Percentiles rank a stretch among this genome's conserved stretches.
Evolutionary conservation across 805 yeast genomes (phyloP).

Genomic region (Candida arabinofermentans): DNA sequence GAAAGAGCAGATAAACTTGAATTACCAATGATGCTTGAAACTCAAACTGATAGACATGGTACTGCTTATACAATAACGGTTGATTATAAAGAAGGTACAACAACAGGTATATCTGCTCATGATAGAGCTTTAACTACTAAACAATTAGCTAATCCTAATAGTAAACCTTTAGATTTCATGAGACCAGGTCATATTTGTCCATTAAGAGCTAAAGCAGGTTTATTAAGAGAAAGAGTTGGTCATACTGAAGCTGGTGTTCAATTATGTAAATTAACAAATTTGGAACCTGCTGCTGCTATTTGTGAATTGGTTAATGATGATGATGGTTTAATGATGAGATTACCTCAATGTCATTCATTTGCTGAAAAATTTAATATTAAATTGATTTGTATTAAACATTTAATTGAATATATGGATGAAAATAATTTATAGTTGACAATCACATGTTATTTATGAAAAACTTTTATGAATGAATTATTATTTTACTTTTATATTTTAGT

Average conservation of each 20-base stretch:
- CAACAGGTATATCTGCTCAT: conserved; percentile 94
- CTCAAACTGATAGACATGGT: conserved; percentile 78
- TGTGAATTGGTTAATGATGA: conserved; percentile 91
- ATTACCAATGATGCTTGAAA: conserved; percentile 70
- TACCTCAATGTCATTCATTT: conserved; percentile 78
- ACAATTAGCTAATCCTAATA: conserved; percentile 57
- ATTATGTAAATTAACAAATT: conserved; percentile 69
- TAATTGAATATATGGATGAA: conserved; percentile 50
- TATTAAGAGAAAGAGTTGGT: conserved; percentile 78
- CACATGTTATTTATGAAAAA: no score
- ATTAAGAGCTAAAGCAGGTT: conserved; percentile 83
- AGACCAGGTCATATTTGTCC: conserved; percentile 96
- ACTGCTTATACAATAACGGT: conserved; percentile 96
- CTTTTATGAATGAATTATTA: no score
- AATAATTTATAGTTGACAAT: conserved; percentile 15
- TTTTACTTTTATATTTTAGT: no score
- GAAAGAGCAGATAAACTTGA: conserved; percentile 76
- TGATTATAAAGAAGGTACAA: conserved; percentile 82
- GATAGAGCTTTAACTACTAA: conserved; percentile 85
- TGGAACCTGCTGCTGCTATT: conserved; percentile 84
- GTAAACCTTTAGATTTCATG: conserved; percentile 63
- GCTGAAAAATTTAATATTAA: conserved; percentile 58
- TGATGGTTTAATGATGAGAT: conserved; percentile 94
- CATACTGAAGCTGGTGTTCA: conserved; percentile 98
- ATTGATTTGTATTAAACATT: conserved; percentile 72